A percentile compares a stretch with the other conserved stretches of the same genome.
phyloP scores from a whole-genome alignment of 2,329 filamentous ascomycete species.

The Botrytis paeoniae region DNA sequence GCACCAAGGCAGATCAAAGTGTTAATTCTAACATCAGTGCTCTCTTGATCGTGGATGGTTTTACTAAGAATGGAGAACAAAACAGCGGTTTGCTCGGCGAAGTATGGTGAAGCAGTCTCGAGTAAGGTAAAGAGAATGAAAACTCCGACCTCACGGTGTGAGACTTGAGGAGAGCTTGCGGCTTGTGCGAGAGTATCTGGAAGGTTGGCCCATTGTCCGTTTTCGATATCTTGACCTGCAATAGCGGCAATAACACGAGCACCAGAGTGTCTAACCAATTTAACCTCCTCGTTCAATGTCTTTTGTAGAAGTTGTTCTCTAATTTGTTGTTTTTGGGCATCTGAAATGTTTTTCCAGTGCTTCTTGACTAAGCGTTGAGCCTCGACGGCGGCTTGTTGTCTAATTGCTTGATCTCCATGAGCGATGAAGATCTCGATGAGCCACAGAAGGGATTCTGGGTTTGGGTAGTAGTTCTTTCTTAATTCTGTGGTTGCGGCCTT shows the following conservation, averaged over 20 bases:
- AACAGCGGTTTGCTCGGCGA: slow-evolving; percentile 74
- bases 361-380: slow-evolving; percentile 76
- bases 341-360: slow-evolving; percentile 76
- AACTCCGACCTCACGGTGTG: slow-evolving; percentile 83
- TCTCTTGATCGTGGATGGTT: slow-evolving; percentile 87
- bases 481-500: slow-evolving; percentile 87
- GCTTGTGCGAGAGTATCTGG: slow-evolving; percentile 77
- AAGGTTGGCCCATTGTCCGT: slow-evolving; percentile 82
- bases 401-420: slow-evolving; percentile 58
- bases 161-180: slow-evolving; percentile 68
- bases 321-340: slow-evolving; percentile 74
- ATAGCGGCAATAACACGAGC: slow-evolving; percentile 86
- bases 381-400: slow-evolving; percentile 91
- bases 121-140: slow-evolving; percentile 92
- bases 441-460: slow-evolving; percentile 77
- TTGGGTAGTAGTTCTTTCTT: slow-evolving; percentile 89
- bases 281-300: slow-evolving; percentile 73
- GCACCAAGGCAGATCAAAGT: slow-evolving; percentile 87
- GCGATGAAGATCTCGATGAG: slow-evolving; percentile 86
- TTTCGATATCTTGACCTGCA: slow-evolving; percentile 79
- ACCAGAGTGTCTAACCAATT: slow-evolving; percentile 78
- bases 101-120: slow-evolving; percentile 81
- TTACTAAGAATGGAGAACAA: slow-evolving; percentile 81
- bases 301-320: slow-evolving; percentile 81
- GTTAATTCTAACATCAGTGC: slow-evolving; percentile 89